Base-by-base conservation (phyloP, 768 basidiomycete genomes). In the Collybiopsis luxurians region DNA sequence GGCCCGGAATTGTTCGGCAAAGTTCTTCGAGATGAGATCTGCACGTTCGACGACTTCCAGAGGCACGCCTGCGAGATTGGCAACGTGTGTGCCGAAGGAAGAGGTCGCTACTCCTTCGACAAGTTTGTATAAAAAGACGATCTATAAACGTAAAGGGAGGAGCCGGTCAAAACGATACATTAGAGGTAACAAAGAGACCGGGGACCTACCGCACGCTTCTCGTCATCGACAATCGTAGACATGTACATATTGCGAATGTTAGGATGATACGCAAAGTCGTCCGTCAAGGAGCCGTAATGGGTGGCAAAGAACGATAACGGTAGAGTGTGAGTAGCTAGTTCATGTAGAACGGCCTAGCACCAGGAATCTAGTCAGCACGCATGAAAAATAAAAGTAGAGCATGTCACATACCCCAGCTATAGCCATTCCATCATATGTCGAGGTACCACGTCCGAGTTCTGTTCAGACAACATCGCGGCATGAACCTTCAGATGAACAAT, bases 341-440 rank as follows among this genome's bases (percentile, higher is more conserved):
- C 86, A 68, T 99, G 97, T 19, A 98, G 71, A 13, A 98, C 97
- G 10, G 96, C 92, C 87, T 90, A 58, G 21, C 19, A 42, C 40
- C 48, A 30, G 24, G 17, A 30, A 23, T 19, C 21, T 17, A 30
- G 13, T 4, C 6, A 49, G 48, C n/a, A 10, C n/a, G 36, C 5
- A 21, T 49, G 11, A 51, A 7, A 5, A 9, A n/a, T 45, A 17
- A n/a, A n/a, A n/a, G n/a, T n/a, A n/a, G n/a, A n/a, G n/a, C n/a
- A n/a, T n/a, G n/a, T n/a, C 24, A 71, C 80, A 39, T 70, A 90
- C 89, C 53, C 89, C 90, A 44, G 97, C 96, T 62, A 98, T 98
- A 5, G 95, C 94, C 92, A 98, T 94, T n/a, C 96, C 97, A 70
- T 99, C n/a, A n/a, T n/a, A n/a, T 24, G 97, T 98, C 0, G 95